Conservation (phyloP, 148 eudicot species). For the Talinum fruticosum region DNA sequence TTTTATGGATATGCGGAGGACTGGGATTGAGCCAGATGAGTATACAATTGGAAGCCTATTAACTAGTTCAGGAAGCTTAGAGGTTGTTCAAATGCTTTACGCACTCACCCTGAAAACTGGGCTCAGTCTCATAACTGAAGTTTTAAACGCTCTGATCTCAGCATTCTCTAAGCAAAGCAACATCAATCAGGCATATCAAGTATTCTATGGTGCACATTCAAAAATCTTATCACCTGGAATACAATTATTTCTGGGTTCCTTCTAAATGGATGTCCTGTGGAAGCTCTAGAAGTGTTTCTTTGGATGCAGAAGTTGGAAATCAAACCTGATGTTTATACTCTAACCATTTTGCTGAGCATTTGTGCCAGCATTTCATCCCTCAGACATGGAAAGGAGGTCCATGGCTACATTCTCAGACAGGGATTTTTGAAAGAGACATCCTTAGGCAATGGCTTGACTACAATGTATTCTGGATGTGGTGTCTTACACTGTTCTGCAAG, state of each 20-base stretch:
- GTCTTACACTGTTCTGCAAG: conserved; percentile 38
- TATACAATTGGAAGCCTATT: conserved; percentile 75
- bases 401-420: conserved; percentile 53
- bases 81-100: conserved; percentile 48
- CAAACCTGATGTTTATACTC: conserved; percentile 48
- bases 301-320: conserved; percentile 32
- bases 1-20: conserved; percentile 53
- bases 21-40: conserved; percentile 59
- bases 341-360: conserved; percentile 54
- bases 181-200: conserved; percentile 38
- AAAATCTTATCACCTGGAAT: conserved; percentile 72
- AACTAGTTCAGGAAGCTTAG: conserved; percentile 36
- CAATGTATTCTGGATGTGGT: conserved; percentile 68
- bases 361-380: conserved; percentile 56
- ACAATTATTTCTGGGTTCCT: conserved; percentile 61
- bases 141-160: conserved; percentile 65
- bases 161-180: conserved; percentile 52
- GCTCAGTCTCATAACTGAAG: conserved; percentile 48
- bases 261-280: conserved; percentile 40
- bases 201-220: conserved; percentile 36
- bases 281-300: conserved; percentile 52
- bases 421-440: conserved; percentile 35
- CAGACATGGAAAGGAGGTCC: conserved; percentile 59
- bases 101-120: conserved; percentile 50
- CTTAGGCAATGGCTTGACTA: conserved; percentile 58